These are phyloP conservation scores for Irpex sp. DNA, from an alignment of 1,284 basidiomycete species.

Conservation along the genomic window DNA sequence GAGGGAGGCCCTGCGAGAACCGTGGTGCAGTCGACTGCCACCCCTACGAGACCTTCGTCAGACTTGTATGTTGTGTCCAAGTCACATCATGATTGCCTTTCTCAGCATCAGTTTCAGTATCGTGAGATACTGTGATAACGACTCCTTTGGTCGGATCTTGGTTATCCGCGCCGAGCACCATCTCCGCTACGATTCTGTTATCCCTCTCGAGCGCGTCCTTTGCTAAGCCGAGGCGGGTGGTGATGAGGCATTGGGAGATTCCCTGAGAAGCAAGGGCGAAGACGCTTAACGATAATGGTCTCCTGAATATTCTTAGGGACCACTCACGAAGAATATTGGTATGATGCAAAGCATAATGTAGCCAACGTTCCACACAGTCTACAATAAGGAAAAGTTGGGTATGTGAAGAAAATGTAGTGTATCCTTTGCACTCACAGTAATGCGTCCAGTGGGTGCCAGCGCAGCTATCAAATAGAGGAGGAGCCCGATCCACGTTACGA, in stretches of 20 bases:
- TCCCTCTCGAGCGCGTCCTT: neutral
- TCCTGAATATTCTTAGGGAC: neutral
- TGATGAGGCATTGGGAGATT: slow-evolving; percentile 18
- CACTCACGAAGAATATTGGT: slow-evolving; percentile 7
- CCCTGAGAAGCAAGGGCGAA: slow-evolving; percentile 9
- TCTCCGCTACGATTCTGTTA: neutral
- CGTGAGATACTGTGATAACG: neutral
- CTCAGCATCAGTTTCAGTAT: neutral
- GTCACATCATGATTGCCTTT: neutral
- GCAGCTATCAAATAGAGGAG: slow-evolving; percentile 19
- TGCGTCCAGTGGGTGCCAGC: slow-evolving; percentile 18
- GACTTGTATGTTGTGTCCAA: no score
- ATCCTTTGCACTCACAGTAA: slow-evolving; percentile 13
- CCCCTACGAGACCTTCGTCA: no score
- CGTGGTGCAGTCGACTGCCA: no score
- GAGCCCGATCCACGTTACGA: slow-evolving; percentile 23
- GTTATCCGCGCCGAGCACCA: neutral
- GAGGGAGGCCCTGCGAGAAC: no score
- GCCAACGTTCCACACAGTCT: slow-evolving; percentile 5
- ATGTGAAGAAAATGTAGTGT: no score
- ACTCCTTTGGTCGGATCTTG: neutral
- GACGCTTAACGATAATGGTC: neutral
- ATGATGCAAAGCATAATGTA: slow-evolving; percentile 9
- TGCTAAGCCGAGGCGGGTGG: neutral
- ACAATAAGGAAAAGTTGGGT: neutral